These are phyloP conservation scores for Trichosporon asahii DNA, from an alignment of 1,284 basidiomycete genomes.

Conservation along the genomic window DNA sequence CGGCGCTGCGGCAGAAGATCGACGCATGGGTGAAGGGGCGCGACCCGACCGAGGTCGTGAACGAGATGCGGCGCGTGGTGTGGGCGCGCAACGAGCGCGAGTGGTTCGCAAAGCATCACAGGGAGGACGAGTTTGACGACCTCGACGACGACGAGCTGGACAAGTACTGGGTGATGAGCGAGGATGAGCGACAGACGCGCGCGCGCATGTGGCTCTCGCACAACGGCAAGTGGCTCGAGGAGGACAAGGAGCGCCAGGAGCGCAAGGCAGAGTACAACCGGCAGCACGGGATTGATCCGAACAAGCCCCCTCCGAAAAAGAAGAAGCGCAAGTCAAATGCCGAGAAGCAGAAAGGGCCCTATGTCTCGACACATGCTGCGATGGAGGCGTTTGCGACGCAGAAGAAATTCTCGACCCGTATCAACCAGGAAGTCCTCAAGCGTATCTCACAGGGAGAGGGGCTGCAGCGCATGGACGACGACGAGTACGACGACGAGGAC, in stretches of 20 bases:
- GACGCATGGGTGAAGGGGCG: slow-evolving; percentile 37
- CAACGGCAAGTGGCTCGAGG: slow-evolving; percentile 89
- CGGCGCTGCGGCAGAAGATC: slow-evolving; percentile 23
- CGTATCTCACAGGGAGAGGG: slow-evolving; percentile 14
- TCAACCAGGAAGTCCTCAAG: slow-evolving; percentile 42
- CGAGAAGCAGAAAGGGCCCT: slow-evolving; percentile 34
- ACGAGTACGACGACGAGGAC: slow-evolving; percentile 26
- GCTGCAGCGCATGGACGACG: slow-evolving; percentile 28
- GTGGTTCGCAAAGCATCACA: slow-evolving; percentile 37
- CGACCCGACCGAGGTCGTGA: slow-evolving; percentile 35
- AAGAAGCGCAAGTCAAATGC: slow-evolving; percentile 24
- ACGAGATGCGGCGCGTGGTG: slow-evolving; percentile 59
- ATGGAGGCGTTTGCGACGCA: slow-evolving; percentile 34
- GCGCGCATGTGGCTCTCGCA: slow-evolving; percentile 96
- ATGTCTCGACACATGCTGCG: slow-evolving; percentile 35
- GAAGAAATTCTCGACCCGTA: slow-evolving; percentile 44
- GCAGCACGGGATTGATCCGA: slow-evolving; percentile 35
- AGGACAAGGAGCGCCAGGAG: slow-evolving; percentile 59
- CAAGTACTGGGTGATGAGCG: slow-evolving; percentile 67
- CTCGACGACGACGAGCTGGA: slow-evolving; percentile 94
- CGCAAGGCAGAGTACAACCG: slow-evolving; percentile 31
- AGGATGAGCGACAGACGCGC: slow-evolving; percentile 83
- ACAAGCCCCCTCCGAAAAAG: slow-evolving; percentile 18
- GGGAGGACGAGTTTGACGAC: slow-evolving; percentile 57
- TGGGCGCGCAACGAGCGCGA: slow-evolving; percentile 37